Percentiles rank a stretch among this genome's conserved stretches.
Evolutionary conservation across 2,329 filamentous ascomycete genomes (phyloP).

Genomic region (Aureobasidium melanogenum): DNA sequence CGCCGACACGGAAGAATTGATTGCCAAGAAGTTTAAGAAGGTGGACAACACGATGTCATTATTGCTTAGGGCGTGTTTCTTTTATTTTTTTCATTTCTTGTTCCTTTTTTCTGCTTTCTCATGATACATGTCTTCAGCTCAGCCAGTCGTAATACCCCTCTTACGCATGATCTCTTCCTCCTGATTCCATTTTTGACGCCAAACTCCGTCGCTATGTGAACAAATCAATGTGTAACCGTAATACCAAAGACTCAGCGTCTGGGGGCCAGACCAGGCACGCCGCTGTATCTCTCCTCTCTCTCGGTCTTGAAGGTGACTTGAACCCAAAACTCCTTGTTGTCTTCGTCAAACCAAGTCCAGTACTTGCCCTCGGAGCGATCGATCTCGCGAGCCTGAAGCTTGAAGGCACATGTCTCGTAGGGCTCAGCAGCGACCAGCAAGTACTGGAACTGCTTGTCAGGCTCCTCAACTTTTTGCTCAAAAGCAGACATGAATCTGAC

Average conservation of each 20-base stretch:
- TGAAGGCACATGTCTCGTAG: constrained; percentile 96
- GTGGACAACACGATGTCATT: background rate
- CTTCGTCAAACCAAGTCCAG: constrained; percentile 92
- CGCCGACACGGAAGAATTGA: constrained; percentile 14
- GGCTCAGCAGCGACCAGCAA: constrained; percentile 91
- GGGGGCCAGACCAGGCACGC: constrained; percentile 49
- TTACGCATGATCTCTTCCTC: background rate
- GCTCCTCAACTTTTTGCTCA: constrained; percentile 90
- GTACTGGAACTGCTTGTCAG: constrained; percentile 91
- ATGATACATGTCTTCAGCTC: constrained; percentile 1
- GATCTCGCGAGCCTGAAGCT: constrained; percentile 86
- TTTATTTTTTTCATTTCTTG: background rate
- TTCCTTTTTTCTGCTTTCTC: background rate
- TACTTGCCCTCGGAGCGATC: constrained; percentile 81
- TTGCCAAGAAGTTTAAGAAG: background rate
- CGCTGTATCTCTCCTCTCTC: constrained; percentile 77
- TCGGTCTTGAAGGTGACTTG: constrained; percentile 99
- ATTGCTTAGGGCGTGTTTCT: background rate
- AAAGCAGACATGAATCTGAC: constrained; percentile 98
- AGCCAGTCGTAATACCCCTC: constrained; percentile 8
- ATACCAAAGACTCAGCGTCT: background rate
- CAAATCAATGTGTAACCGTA: background rate
- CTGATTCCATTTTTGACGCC: background rate
- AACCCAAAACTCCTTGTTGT: constrained; percentile 94
- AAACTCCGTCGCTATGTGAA: constrained; percentile 11